Conservation (phyloP, 306 rosid species). For the Citrullus amarus region DNA sequence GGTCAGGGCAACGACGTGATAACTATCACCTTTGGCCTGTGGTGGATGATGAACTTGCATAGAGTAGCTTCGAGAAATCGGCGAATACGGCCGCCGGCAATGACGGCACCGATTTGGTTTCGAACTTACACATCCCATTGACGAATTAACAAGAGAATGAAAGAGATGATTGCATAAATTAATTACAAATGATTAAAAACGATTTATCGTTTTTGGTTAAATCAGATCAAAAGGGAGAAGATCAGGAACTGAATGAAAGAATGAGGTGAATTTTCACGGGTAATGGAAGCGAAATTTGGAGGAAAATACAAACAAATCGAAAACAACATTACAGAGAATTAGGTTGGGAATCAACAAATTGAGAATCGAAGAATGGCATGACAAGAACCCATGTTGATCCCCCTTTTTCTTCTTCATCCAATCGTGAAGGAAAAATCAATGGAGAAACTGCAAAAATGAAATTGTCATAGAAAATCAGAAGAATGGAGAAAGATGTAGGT, state of each 20-base stretch:
- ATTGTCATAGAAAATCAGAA: background rate
- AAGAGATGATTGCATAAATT: background rate
- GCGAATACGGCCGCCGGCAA: conserved; percentile 55
- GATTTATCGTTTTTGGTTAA: background rate
- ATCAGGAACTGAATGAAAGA: background rate
- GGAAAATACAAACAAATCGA: background rate
- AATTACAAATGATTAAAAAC: background rate
- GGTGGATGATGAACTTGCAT: conserved; percentile 80
- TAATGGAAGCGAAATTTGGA: too few relatives aligned
- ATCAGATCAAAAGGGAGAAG: background rate
- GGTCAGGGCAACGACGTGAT: conserved; percentile 72
- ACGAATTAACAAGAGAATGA: background rate
- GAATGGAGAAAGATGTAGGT: background rate
- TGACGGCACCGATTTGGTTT: conserved; percentile 64
- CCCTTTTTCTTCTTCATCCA: conserved; percentile 4
- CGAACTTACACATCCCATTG: conserved; percentile 84
- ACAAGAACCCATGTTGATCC: background rate
- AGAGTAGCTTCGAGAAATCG: conserved; percentile 65
- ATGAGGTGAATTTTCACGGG: background rate
- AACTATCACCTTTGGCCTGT: conserved; percentile 34
- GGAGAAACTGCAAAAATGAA: background rate
- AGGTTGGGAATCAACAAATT: background rate
- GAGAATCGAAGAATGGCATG: background rate
- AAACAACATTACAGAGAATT: background rate
- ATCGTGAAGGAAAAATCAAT: background rate